Conservation (phyloP, 2,329 filamentous ascomycete genomes). For the Ophiosphaerella herpotricha region DNA sequence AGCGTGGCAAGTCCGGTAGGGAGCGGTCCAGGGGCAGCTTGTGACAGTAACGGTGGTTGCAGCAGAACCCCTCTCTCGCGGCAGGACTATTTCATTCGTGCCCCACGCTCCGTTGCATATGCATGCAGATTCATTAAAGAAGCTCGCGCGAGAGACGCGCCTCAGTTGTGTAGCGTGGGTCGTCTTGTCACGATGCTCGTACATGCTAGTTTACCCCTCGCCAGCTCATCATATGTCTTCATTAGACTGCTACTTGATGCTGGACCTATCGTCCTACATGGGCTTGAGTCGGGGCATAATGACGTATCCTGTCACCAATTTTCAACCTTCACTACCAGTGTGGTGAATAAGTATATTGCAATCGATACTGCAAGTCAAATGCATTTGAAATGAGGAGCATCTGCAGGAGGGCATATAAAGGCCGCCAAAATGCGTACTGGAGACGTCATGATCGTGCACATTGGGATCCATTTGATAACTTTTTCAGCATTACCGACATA, state of each 20-base stretch:
- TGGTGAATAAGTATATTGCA: too few relatives aligned
- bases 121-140: constrained; percentile 23
- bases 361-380: too few relatives aligned
- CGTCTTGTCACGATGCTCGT: constrained; percentile 2
- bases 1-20: not conserved
- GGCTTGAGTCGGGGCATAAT: not conserved
- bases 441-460: too few relatives aligned
- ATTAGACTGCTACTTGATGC: constrained; percentile 2
- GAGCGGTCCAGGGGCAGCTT: not conserved
- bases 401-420: too few relatives aligned
- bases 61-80: constrained; percentile 6
- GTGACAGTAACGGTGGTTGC: constrained; percentile 3
- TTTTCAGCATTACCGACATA: too few relatives aligned
- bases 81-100: too few relatives aligned
- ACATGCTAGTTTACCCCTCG: constrained; percentile 16
- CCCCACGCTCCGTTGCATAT: constrained; percentile 17
- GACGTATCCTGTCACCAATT: not conserved
- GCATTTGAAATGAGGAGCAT: too few relatives aligned
- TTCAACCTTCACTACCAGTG: too few relatives aligned
- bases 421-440: too few relatives aligned
- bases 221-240: constrained; percentile 29
- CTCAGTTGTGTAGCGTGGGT: constrained; percentile 11
- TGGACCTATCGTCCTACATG: constrained; percentile 1
- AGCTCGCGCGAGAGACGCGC: constrained; percentile 28
- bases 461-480: too few relatives aligned